Base-by-base conservation (phyloP, 1,284 basidiomycete species). In the Trichosporon coremiiforme region DNA sequence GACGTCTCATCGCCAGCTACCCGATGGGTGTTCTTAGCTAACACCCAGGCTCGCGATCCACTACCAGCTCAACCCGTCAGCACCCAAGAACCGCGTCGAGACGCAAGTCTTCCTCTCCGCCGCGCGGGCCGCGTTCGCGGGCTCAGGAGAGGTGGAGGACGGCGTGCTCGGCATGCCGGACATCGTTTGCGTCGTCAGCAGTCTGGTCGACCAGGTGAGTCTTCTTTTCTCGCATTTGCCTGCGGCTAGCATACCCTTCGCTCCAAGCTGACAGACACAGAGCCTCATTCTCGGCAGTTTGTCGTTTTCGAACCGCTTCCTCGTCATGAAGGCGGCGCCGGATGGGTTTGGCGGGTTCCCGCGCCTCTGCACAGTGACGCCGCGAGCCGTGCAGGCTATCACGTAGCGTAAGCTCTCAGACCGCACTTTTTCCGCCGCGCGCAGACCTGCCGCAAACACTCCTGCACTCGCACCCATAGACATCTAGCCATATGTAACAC, bases 131-230 rank as follows among this genome's bases (percentile, higher is more conserved):
- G 76, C 77, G 3, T 83, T 81, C 64, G 69, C 67, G 0, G 80
- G 78, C 9, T 72, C 75, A 8, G 78, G 79, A 29, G 81, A 82
- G 69, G 68, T 81, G 0, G 82, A 82, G 67, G 81, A 81, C 45
- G 79, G 78, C 7, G 72, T 68, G 1, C 64, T 80, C 1, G 72
- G 38, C 15, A 53, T 82, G 20, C 78, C 79, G 35, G 83, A 84
- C 73, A 75, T 83, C n/a, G 77, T 84, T 65, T 77, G 76, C 64
- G 74, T 81, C 0, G 66, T 82, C 10, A 74, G 80, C 4, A 82
- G 78, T 66, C 69, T 83, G 47, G 82, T 84, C 8, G 83, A 84
- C 68, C 83, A 84, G 70, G 83, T 82, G 66, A 68, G 82, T 77
- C 36, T 13, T 10, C 36, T 10, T 10, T 38, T 38, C 36, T 10